Evolutionary conservation across 1,139 yeast species (phyloP).

Genomic region (Kurtzmaniella quercitrusa): DNA sequence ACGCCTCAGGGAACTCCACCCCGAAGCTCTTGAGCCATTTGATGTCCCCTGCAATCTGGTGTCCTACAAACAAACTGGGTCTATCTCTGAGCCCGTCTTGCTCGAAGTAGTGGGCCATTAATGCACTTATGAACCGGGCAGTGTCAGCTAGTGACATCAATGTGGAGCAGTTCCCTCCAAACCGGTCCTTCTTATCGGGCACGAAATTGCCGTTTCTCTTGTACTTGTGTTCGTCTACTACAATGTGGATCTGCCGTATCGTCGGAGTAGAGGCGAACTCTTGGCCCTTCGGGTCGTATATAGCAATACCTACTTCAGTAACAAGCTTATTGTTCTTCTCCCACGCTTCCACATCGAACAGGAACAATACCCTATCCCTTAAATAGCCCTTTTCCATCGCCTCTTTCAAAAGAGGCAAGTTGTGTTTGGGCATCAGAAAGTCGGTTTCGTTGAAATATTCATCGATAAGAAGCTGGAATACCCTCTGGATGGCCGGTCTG

Average conservation of each 20-base stretch:
- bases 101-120: conserved; percentile 41
- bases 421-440: conserved; percentile 16
- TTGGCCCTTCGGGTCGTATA: conserved; percentile 56
- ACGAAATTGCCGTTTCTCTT: conserved; percentile 55
- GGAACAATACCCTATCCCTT: conserved; percentile 38
- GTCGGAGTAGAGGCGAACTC: conserved; percentile 38
- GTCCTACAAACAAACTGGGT: conserved; percentile 59
- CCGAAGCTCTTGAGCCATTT: conserved; percentile 48
- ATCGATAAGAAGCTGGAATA: conserved; percentile 4
- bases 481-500: neutral
- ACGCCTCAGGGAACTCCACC: conserved; percentile 33
- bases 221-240: conserved; percentile 47
- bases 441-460: conserved; percentile 16
- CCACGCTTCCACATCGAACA: conserved; percentile 67
- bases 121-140: conserved; percentile 30
- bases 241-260: conserved; percentile 51
- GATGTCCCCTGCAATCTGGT: conserved; percentile 59
- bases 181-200: conserved; percentile 57
- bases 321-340: conserved; percentile 45
- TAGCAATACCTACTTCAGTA: conserved; percentile 68
- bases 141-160: conserved; percentile 35
- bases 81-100: conserved; percentile 6
- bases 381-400: conserved; percentile 26
- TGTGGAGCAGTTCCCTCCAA: conserved; percentile 55
- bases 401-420: conserved; percentile 14